Base-by-base conservation (phyloP, 495 filamentous ascomycete species). In the Acidomyces sp. region DNA sequence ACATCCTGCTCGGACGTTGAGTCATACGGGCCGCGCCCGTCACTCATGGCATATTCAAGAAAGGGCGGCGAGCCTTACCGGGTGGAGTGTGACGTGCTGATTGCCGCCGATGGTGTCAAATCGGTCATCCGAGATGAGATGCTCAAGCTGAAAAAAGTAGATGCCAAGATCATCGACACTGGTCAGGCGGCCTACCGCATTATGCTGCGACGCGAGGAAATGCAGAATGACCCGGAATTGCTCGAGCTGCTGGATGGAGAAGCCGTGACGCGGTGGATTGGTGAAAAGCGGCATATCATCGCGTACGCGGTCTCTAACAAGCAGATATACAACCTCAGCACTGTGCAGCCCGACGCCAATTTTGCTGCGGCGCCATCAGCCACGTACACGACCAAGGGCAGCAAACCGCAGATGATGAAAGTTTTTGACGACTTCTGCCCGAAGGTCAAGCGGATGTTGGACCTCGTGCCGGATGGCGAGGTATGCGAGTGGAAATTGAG, bases 131-230 rank as follows among this genome's bases (percentile, higher is more conserved):
- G 80, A 20, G 60, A 65, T 6, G 62, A 68, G 27, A 74, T 87
- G 67, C 69, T 85, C 12, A 61, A 66, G 36, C 46, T 57, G 13
- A 61, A 80, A 4, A 62, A 67, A 43, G 60, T 71, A 47, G 46
- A 65, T 6, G 70, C 70, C 18, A 62, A 71, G 37, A 72, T 82
- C 55, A 66, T 74, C 40, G 79, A 85, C 53, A 85, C 77, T 23
- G 66, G 79, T 22, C 77, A 87, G 54, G 81, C 81, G 12, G 82
- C 80, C n/a, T 88, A 85, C 67, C 72, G 82, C 11, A 85, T 90
- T 63, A 80, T 87, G 76, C 72, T 87, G 43, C 69, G 66, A 38
- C 72, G 77, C 12, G 65, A 71, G 30, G 68, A 83, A 47, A 75
- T 84, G 70, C 61, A 66, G 41, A 53, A 68, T 35, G 77, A 85